Percentiles rank a stretch among this genome's conserved stretches.
These are phyloP conservation scores for Dictyostelium firmibasis DNA, from an alignment of 78 protist genomes.

Conservation along the genomic window DNA sequence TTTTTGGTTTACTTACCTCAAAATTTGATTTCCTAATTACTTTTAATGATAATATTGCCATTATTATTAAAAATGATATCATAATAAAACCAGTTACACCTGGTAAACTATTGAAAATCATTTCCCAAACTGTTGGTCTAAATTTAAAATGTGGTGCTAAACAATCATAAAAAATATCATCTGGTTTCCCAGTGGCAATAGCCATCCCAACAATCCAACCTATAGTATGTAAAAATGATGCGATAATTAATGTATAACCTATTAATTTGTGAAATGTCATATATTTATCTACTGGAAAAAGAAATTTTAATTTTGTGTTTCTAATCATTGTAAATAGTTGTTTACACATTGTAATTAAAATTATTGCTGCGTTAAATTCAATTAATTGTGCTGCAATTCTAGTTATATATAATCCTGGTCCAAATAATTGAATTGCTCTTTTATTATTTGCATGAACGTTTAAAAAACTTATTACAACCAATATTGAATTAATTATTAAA, in stretches of 20 bases:
- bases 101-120: constrained; percentile 37
- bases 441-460: background rate
- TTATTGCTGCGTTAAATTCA: constrained; percentile 82
- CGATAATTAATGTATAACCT: constrained; percentile 75
- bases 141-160: background rate
- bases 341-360: constrained; percentile 87
- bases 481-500: background rate
- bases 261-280: constrained; percentile 82
- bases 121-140: constrained; percentile 44
- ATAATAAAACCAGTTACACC: constrained; percentile 87
- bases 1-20: constrained; percentile 21
- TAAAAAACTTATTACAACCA: background rate
- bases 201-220: background rate
- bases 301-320: constrained; percentile 23
- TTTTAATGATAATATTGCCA: constrained; percentile 85
- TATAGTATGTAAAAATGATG: constrained; percentile 43
- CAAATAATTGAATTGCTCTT: background rate
- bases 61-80: constrained; percentile 79
- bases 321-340: constrained; percentile 71
- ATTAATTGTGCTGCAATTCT: constrained; percentile 77
- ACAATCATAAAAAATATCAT: background rate
- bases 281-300: constrained; percentile 90
- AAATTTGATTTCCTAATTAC: constrained; percentile 81
- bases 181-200: background rate
- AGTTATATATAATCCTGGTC: constrained; percentile 50